Percentiles rank a stretch among this genome's conserved stretches.
These are phyloP conservation scores for Mortierella sp. DNA, from an alignment of 371 early-diverging fungal species.

Conservation along the genomic window DNA sequence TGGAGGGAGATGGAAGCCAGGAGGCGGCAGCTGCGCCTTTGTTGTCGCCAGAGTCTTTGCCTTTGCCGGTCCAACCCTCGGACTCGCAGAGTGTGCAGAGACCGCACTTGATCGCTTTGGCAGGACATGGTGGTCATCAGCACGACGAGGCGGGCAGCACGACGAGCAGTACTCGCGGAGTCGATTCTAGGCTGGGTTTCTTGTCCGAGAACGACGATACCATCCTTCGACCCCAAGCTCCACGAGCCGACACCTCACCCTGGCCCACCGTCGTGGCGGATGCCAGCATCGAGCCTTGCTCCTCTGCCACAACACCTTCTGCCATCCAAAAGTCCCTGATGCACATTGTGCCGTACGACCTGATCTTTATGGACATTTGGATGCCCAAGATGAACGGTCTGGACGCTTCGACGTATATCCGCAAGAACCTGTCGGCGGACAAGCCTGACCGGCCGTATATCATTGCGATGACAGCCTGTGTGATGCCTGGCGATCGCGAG, in stretches of 20 bases:
- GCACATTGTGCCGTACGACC: conserved; percentile 48
- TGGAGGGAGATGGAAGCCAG: background rate
- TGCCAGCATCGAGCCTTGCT: background rate
- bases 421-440: conserved; percentile 44
- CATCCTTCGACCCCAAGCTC: background rate
- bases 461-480: conserved; percentile 69
- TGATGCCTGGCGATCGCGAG: conserved; percentile 68
- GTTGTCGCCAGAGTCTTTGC: too few relatives aligned
- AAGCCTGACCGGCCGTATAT: conserved; percentile 60
- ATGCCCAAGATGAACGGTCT: conserved; percentile 72
- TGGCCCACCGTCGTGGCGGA: background rate
- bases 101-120: background rate
- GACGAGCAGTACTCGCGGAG: background rate
- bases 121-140: background rate
- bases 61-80: background rate
- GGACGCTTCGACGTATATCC: conserved; percentile 62
- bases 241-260: background rate
- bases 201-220: background rate
- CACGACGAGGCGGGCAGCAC: background rate
- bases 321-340: background rate
- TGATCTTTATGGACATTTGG: conserved; percentile 70
- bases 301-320: background rate
- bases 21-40: background rate
- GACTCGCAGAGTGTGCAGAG: background rate
- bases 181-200: background rate